These are phyloP conservation scores for Lodderomyces metapsilosis DNA, from an alignment of 1,139 yeast species.

Conservation along the genomic window DNA sequence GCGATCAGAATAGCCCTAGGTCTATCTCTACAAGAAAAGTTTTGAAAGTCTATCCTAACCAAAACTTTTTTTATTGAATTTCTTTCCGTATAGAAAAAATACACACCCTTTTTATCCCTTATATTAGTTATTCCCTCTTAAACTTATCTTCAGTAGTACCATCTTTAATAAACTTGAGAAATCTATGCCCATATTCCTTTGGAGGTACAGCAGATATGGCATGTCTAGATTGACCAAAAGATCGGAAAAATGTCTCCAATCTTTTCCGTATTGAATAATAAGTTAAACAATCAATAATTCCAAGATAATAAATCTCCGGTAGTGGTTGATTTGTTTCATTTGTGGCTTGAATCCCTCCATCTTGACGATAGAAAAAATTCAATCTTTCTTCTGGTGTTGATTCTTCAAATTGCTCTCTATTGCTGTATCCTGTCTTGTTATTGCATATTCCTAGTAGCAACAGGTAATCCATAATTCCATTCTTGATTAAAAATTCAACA, in stretches of 20 bases:
- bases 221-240: constrained; percentile 64
- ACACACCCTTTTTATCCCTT: too few relatives aligned
- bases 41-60: too few relatives aligned
- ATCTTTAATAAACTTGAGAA: constrained; percentile 63
- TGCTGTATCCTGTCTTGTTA: constrained; percentile 54
- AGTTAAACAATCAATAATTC: constrained; percentile 92
- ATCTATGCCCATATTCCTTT: constrained; percentile 82
- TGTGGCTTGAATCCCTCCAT: constrained; percentile 85
- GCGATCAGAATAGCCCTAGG: too few relatives aligned
- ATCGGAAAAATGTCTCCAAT: constrained; percentile 84
- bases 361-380: constrained; percentile 69
- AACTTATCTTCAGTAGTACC: constrained; percentile 23
- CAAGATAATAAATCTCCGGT: constrained; percentile 79
- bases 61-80: too few relatives aligned
- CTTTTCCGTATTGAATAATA: constrained; percentile 74
- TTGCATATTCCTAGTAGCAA: constrained; percentile 86
- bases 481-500: constrained; percentile 64
- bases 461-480: constrained; percentile 95
- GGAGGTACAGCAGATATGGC: constrained; percentile 91
- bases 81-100: too few relatives aligned
- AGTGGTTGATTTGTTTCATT: constrained; percentile 61
- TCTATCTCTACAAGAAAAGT: too few relatives aligned
- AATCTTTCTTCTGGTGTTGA: constrained; percentile 51
- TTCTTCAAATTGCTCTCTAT: constrained; percentile 41
- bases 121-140: constrained; percentile 8